Evolutionary conservation across 805 yeast genomes (phyloP).

Genomic region (Yamadazyma paraphyllophila): DNA sequence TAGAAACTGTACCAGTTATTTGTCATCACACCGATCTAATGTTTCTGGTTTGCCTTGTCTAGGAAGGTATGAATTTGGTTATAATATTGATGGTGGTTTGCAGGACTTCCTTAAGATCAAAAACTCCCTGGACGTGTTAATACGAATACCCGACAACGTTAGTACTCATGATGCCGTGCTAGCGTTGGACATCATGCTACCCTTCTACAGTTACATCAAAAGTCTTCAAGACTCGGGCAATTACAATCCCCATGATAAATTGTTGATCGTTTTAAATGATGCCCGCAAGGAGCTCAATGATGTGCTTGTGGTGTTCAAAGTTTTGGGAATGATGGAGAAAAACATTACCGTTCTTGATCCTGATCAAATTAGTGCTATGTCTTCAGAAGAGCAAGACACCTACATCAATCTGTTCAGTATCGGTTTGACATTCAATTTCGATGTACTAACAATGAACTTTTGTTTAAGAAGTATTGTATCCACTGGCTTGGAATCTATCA

Average conservation of each 20-base stretch:
- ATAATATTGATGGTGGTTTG: slow-evolving; percentile 38
- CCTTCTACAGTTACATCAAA: slow-evolving; percentile 30
- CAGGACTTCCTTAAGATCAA: slow-evolving; percentile 34
- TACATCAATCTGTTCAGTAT: slow-evolving; percentile 18
- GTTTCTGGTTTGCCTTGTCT: slow-evolving; percentile 19
- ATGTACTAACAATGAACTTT: slow-evolving; percentile 17
- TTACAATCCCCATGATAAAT: slow-evolving; percentile 9
- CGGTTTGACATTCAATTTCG: slow-evolving; percentile 22
- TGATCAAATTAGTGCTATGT: slow-evolving; percentile 7
- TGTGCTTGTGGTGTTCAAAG: slow-evolving; percentile 31
- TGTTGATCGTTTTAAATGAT: slow-evolving; percentile 30
- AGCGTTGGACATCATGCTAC: slow-evolving; percentile 32
- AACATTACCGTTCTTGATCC: slow-evolving; percentile 17
- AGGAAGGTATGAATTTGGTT: slow-evolving; percentile 27
- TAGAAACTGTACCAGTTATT: slow-evolving; percentile 14
- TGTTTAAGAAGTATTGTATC: slow-evolving; percentile 20
- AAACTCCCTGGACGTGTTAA: slow-evolving; percentile 18
- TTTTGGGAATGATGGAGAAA: slow-evolving; percentile 19
- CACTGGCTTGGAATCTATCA: slow-evolving; percentile 28
- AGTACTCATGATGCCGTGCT: slow-evolving; percentile 38
- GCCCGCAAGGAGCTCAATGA: slow-evolving; percentile 34
- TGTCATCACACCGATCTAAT: slow-evolving; percentile 3
- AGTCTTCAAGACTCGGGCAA: slow-evolving; percentile 1
- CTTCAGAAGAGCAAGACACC: slow-evolving; percentile 9
- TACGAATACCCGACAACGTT: slow-evolving; percentile 28